Evolutionary conservation across 768 basidiomycete species (phyloP), one percentile per base, ranked within the genome.

Genomic region (Lentinula aciculospora): DNA sequence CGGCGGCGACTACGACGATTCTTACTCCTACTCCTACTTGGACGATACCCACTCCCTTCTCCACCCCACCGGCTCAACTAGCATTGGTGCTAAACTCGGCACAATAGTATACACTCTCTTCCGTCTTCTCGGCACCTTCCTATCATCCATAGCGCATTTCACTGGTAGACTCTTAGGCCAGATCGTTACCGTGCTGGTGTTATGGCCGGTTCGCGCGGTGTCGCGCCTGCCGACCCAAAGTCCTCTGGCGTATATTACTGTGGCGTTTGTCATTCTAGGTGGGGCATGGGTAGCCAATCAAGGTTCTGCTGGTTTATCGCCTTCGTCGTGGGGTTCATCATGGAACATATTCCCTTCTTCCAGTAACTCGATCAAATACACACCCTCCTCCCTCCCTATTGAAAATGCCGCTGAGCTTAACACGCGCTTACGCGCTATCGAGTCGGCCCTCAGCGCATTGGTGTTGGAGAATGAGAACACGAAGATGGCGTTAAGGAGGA

Each of bases 391-490:
- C 9, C 67, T 74, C 8, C 88, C 88, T 1, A 81, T 83, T 1
- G 75, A 78, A n/a, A 80, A 89, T 66, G 72, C 91, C 19, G 78
- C 80, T 3, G 89, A 89, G 56, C 72, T 92, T 23, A 75, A 83
- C 2, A 73, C 75, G 6, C 82, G 89, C 8, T 69, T 93, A 12
- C 78, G 80, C 59, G 73, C 74, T 34, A 78, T 92, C 39, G 90
- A 92, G 68, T 76, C 71, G 25, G 83, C 79, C 1, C 71, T 91
- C 13, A 82, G 84, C 13, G 76, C 79, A 6, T 72, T 93, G 15
- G 81, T 84, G 3, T 62, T 73, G 13, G 84, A 88, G 48, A 69
- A 74, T 10, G 79, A 87, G 59, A 78, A 76, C 45, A 71, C 74
- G 4, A 77, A 78, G 53, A 65, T 71, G 4, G 79, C 79, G 58